A percentile compares a stretch with the other conserved stretches of the same genome.
Evolutionary conservation across 495 filamentous ascomycete genomes (phyloP).

Genomic region (Lepraria neglecta): DNA sequence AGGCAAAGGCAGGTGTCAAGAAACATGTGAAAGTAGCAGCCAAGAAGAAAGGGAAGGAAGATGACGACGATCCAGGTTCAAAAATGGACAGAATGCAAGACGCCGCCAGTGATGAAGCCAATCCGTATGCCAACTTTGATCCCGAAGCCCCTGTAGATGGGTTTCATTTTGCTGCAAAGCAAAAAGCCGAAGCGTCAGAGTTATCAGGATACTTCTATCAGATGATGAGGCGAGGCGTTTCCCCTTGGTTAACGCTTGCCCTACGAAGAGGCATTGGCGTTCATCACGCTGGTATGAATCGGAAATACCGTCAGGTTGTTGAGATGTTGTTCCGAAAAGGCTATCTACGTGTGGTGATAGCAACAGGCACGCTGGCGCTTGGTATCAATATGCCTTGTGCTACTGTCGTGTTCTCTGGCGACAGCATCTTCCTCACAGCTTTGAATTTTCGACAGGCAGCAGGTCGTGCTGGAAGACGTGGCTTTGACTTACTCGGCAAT

Average conservation of each 20-base stretch:
- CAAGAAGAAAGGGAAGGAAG: constrained; percentile 37
- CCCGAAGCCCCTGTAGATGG: constrained; percentile 53
- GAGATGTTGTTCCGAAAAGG: constrained; percentile 71
- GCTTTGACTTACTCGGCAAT: constrained; percentile 74
- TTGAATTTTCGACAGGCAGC: constrained; percentile 71
- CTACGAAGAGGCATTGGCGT: constrained; percentile 63
- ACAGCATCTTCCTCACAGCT: constrained; percentile 63
- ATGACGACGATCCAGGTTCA: constrained; percentile 38
- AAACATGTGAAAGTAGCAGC: constrained; percentile 36
- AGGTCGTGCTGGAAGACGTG: constrained; percentile 70
- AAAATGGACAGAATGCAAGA: constrained; percentile 50
- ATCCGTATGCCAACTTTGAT: constrained; percentile 55
- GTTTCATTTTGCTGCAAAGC: constrained; percentile 60
- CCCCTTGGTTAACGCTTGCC: constrained; percentile 45
- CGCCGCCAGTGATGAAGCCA: constrained; percentile 46
- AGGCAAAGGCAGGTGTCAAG: constrained; percentile 34
- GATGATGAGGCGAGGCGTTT: constrained; percentile 42
- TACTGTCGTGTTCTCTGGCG: constrained; percentile 70
- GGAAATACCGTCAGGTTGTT: constrained; percentile 63
- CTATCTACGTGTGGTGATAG: constrained; percentile 64
- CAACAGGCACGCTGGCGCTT: constrained; percentile 67
- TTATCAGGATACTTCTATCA: constrained; percentile 42
- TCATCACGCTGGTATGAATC: constrained; percentile 74
- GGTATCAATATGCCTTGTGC: constrained; percentile 86
- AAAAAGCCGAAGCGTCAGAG: constrained; percentile 47